Percentiles rank a stretch among this genome's conserved stretches.
These are phyloP conservation scores for Eucalyptus virginea DNA, from an alignment of 345 rosid species.

Conservation along the genomic window DNA sequence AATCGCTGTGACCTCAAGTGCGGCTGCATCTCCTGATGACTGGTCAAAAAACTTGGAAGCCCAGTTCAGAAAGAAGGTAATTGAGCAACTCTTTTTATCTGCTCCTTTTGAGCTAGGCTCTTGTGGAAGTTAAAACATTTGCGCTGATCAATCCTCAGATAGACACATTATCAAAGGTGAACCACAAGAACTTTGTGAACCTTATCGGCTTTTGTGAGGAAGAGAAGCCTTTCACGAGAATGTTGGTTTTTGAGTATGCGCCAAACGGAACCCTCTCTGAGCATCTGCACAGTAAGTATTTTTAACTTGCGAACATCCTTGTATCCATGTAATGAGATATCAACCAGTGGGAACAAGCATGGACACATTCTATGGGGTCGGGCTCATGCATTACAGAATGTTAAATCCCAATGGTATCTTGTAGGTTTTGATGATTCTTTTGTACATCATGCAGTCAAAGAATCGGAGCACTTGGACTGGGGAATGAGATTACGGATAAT, in stretches of 20 bases:
- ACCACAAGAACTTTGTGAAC: conserved; percentile 90
- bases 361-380: neutral
- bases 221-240: conserved; percentile 71
- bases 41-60: conserved; percentile 74
- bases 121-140: neutral
- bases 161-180: conserved; percentile 60
- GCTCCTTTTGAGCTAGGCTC: neutral
- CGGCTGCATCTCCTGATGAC: conserved; percentile 26
- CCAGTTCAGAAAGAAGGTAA: conserved; percentile 75
- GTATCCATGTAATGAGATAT: neutral
- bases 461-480: conserved; percentile 89
- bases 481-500: conserved; percentile 59
- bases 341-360: neutral
- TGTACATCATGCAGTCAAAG: conserved; percentile 45
- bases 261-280: conserved; percentile 94
- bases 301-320: neutral
- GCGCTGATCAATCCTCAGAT: conserved; percentile 36
- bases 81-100: neutral
- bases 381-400: neutral
- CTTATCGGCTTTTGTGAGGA: conserved; percentile 83
- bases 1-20: conserved; percentile 61
- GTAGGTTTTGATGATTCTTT: neutral
- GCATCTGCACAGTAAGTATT: conserved; percentile 78
- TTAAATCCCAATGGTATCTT: neutral
- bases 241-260: conserved; percentile 94